phyloP scores from a whole-genome alignment of 176 grass and related monocot species.

The Coix lacrymajobi region DNA sequence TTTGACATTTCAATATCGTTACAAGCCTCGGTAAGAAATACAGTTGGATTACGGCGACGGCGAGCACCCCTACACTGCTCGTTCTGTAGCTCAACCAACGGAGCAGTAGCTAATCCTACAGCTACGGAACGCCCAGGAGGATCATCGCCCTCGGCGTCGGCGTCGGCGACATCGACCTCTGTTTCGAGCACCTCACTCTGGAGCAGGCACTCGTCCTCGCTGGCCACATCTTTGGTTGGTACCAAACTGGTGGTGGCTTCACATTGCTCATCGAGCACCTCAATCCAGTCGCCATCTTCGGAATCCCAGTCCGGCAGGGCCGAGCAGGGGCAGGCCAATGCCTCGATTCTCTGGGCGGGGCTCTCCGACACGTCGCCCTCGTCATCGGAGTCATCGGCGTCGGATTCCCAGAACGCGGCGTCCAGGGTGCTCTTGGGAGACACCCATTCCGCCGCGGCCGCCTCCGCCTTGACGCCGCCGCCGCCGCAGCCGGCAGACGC shows the following conservation, averaged over 20 bases:
- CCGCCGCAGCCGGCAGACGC: constrained; percentile 29
- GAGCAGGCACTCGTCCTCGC: neutral
- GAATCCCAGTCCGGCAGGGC: constrained; percentile 34
- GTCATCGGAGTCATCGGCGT: constrained; percentile 13
- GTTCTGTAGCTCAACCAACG: neutral
- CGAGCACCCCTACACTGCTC: neutral
- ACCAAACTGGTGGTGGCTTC: neutral
- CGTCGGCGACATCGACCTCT: neutral
- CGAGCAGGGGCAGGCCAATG: constrained; percentile 7
- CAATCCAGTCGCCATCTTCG: constrained; percentile 29
- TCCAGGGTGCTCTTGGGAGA: constrained; percentile 76
- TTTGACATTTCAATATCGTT: constrained; percentile 22
- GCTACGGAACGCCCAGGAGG: neutral
- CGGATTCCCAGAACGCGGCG: constrained; percentile 43
- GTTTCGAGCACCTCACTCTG: neutral
- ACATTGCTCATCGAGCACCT: neutral
- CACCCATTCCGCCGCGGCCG: constrained; percentile 34
- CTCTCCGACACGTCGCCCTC: constrained; percentile 3
- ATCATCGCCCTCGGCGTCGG: neutral
- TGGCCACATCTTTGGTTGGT: neutral
- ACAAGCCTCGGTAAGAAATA: neutral
- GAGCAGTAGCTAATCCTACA: constrained; percentile 23
- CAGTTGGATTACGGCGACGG: neutral
- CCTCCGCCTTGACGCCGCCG: constrained; percentile 37
- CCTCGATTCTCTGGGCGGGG: constrained; percentile 22